Percentiles rank a stretch among this genome's conserved stretches.
Conservation (phyloP, 1,284 basidiomycete genomes). For the Schizophyllum commune region DNA sequence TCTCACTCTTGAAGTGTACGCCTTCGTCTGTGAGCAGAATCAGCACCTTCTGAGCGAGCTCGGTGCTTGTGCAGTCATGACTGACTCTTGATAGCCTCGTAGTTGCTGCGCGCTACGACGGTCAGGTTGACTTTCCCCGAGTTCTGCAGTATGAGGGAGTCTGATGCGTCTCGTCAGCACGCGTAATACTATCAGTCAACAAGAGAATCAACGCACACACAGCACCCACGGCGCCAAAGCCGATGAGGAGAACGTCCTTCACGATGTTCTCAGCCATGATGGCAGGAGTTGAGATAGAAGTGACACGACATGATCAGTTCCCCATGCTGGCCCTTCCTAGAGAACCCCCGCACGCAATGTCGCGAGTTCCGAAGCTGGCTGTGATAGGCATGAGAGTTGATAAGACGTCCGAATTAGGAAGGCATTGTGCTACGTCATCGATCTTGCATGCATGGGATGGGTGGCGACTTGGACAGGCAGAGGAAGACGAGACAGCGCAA, state of each 20-base stretch:
- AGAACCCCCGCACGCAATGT: too few relatives aligned
- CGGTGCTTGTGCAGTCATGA: too few relatives aligned
- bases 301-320: too few relatives aligned
- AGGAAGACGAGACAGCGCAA: too few relatives aligned
- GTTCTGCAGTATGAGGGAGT: background rate
- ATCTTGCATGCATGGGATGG: too few relatives aligned
- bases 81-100: conserved; percentile 1
- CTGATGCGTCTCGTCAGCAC: background rate
- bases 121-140: background rate
- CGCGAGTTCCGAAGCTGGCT: too few relatives aligned
- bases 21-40: background rate
- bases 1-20: conserved; percentile 3
- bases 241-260: conserved; percentile 4
- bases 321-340: too few relatives aligned
- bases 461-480: too few relatives aligned
- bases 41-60: background rate
- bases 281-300: too few relatives aligned
- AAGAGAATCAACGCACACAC: background rate
- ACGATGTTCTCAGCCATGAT: background rate
- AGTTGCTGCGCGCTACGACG: conserved; percentile 5
- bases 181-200: background rate
- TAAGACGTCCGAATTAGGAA: background rate
- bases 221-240: conserved; percentile 1
- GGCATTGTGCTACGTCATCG: background rate
- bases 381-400: too few relatives aligned